Evolutionary conservation across 768 basidiomycete genomes (phyloP), one percentile per base, ranked within the genome.

Genomic region (Cubamyces sp.): DNA sequence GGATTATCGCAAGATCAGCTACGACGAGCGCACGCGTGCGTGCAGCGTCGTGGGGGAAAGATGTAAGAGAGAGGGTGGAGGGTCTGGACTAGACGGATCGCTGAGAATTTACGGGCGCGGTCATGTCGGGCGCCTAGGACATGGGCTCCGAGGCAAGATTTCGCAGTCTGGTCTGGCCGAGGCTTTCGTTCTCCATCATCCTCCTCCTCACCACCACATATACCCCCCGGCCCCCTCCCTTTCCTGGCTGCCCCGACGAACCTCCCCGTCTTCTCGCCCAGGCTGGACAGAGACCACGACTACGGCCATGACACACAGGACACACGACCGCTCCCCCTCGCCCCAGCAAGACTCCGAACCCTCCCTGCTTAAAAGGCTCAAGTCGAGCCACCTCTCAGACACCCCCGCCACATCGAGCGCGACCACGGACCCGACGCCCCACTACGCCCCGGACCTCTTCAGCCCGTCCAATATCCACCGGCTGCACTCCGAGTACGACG

Each of bases 381-480:
- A 81, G 71, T 75, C 69, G 54, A 73, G 58, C 61, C 79, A 81
- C 52, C 46, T 69, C n/a, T 61, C 74, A 7, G 54, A 63, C 28
- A 28, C 66, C 23, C 54, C 53, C 23, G 54, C 66, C 23, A 52
- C 66, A 7, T 37, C 68, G 21, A 67, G 64, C 39, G 57, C 54
- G 9, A 45, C 56, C 26, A 56, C 61, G n/a, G 72, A 75, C 70
- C 34, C 70, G 7, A 40, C 76, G 65, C 63, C 69, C 61, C 64
- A 61, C 49, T 90, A 90, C 68, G 76, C 83, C 3, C 64, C 82
- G 19, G 79, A 76, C 46, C 74, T 94, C 48, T 83, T 94, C 62
- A 80, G 85, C 60, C 79, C 81, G 55, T 72, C 78, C 53, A 85
- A 80, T 64, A 79, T 90, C 64, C 77, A 85, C 34, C 72, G 77